These are phyloP conservation scores for Anisodus tanguticus DNA, from an alignment of 257 asterid species.

Conservation along the genomic window DNA sequence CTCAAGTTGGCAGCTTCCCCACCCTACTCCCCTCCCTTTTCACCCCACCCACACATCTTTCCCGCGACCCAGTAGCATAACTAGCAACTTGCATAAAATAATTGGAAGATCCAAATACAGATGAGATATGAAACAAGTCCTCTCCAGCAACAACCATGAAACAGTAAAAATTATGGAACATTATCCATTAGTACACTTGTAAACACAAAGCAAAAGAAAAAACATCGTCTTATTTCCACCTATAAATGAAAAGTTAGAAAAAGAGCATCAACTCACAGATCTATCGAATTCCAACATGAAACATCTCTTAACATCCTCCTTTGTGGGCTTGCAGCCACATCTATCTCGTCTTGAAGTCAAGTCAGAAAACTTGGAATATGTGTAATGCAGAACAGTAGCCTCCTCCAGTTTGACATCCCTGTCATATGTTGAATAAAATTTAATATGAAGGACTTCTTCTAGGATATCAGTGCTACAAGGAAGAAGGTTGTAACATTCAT, in stretches of 20 bases:
- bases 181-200: neutral
- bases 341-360: conserved; percentile 69
- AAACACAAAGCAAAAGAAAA: neutral
- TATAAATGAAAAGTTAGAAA: neutral
- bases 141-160: conserved; percentile 20
- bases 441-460: neutral
- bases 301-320: conserved; percentile 64
- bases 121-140: neutral
- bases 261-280: conserved; percentile 51
- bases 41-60: neutral
- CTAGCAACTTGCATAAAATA: neutral
- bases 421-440: conserved; percentile 31
- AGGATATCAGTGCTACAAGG: conserved; percentile 16
- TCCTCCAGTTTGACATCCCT: conserved; percentile 65
- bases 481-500: neutral
- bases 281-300: conserved; percentile 75
- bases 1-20: neutral
- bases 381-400: conserved; percentile 72
- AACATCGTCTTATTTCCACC: neutral
- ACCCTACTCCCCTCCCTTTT: neutral
- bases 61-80: neutral
- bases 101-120: neutral
- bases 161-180: neutral
- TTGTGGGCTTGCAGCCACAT: conserved; percentile 71
- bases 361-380: conserved; percentile 69